A percentile compares a stretch with the other conserved stretches of the same genome.
Conservation (phyloP, 2,329 filamentous ascomycete species). For the Aspergillus uvarum region DNA sequence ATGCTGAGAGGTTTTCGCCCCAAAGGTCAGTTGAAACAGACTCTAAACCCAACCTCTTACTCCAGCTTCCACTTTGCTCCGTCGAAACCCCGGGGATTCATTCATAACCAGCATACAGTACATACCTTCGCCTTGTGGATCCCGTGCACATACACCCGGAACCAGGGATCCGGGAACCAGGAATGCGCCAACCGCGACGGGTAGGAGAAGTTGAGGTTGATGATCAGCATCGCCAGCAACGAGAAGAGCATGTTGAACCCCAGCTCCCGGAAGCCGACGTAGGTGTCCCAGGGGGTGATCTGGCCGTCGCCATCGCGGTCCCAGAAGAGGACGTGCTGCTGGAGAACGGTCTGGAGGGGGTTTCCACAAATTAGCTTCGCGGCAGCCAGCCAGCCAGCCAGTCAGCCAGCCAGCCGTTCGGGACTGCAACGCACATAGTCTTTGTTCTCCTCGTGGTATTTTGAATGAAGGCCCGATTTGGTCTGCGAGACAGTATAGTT, state of each 20-base stretch:
- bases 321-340: constrained; percentile 47
- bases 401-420: too few relatives aligned
- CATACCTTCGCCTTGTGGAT: constrained; percentile 42
- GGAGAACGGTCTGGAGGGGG: constrained; percentile 41
- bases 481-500: too few relatives aligned
- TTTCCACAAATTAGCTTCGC: too few relatives aligned
- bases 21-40: too few relatives aligned
- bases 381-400: too few relatives aligned
- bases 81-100: too few relatives aligned
- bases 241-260: constrained; percentile 46
- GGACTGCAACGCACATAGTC: too few relatives aligned
- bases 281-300: constrained; percentile 44
- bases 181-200: constrained; percentile 39
- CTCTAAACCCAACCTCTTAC: too few relatives aligned
- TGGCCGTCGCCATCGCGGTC: constrained; percentile 44
- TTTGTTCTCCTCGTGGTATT: too few relatives aligned
- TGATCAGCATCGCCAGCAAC: constrained; percentile 31
- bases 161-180: constrained; percentile 29
- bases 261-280: constrained; percentile 40
- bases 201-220: constrained; percentile 48
- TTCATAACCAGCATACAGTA: too few relatives aligned
- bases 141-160: constrained; percentile 39
- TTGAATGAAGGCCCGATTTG: too few relatives aligned
- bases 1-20: not conserved
- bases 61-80: too few relatives aligned